Conservation (phyloP, 2,329 filamentous ascomycete species). For the Stagonosporopsis chrysanthemi region DNA sequence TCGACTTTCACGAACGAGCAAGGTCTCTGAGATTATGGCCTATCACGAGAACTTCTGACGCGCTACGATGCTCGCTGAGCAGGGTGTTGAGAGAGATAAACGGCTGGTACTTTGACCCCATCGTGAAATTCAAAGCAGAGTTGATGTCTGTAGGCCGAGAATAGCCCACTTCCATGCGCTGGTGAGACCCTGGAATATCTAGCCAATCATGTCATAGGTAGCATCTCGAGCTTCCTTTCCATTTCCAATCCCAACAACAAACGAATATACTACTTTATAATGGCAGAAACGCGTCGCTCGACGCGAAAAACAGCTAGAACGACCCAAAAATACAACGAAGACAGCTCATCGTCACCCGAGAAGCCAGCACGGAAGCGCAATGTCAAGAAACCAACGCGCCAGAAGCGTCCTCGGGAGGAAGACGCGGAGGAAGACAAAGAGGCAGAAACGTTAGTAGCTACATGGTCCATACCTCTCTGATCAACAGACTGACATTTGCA, state of each 20-base stretch:
- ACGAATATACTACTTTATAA: constrained; percentile 14
- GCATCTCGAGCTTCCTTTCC: background rate
- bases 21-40: no score
- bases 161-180: no score
- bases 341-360: constrained; percentile 25
- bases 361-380: constrained; percentile 29
- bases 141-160: no score
- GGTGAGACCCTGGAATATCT: background rate
- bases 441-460: constrained; percentile 3
- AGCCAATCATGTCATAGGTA: constrained; percentile 8
- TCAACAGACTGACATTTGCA: background rate
- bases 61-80: no score
- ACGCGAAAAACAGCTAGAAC: constrained; percentile 34
- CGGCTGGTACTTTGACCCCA: no score
- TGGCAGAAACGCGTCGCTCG: constrained; percentile 42
- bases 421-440: constrained; percentile 19
- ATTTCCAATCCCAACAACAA: background rate
- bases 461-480: rapidly evolving
- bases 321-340: constrained; percentile 33
- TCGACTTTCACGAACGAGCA: no score
- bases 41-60: no score
- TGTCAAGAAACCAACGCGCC: constrained; percentile 35
- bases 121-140: no score
- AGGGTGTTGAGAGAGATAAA: no score
- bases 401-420: constrained; percentile 38